Evolutionary conservation across 345 rosid genomes (phyloP).

Genomic region (Nasturtium officinale): DNA sequence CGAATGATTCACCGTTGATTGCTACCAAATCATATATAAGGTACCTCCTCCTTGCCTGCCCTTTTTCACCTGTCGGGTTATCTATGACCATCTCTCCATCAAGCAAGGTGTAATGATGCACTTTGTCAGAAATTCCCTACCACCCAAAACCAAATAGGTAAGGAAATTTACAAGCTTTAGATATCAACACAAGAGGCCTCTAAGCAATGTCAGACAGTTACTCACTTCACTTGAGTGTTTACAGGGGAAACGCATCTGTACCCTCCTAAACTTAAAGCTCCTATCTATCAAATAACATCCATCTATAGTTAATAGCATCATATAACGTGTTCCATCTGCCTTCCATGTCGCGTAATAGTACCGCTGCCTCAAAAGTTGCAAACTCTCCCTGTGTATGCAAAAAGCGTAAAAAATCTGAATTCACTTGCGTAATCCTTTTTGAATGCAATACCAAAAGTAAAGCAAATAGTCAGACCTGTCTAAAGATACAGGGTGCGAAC

Average conservation of each 20-base stretch:
- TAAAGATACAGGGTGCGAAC: conserved; percentile 88
- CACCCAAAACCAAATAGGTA: conserved; percentile 28
- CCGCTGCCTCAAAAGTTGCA: conserved; percentile 85
- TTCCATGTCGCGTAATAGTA: conserved; percentile 99
- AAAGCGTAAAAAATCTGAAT: background rate
- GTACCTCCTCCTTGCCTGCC: conserved; percentile 89
- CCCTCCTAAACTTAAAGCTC: conserved; percentile 81
- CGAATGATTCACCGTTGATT: conserved; percentile 60
- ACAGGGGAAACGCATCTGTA: conserved; percentile 96
- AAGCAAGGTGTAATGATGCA: conserved; percentile 85
- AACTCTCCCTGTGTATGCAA: conserved; percentile 69
- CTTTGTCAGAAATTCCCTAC: conserved; percentile 64
- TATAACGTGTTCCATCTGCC: conserved; percentile 98
- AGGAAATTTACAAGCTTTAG: background rate
- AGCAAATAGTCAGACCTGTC: conserved; percentile 55
- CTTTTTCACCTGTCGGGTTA: conserved; percentile 61
- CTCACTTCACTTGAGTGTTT: conserved; percentile 62
- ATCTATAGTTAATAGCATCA: conserved; percentile 90
- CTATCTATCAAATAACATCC: conserved; percentile 94
- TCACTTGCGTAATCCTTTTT: background rate
- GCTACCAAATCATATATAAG: conserved; percentile 96
- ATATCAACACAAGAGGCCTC: background rate
- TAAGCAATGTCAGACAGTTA: conserved; percentile 14
- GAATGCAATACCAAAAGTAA: conserved; percentile 25
- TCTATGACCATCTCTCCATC: conserved; percentile 99